Evolutionary conservation across 371 early-diverging fungal genomes (phyloP).

Genomic region (Syncephalastrum contaminatum): DNA sequence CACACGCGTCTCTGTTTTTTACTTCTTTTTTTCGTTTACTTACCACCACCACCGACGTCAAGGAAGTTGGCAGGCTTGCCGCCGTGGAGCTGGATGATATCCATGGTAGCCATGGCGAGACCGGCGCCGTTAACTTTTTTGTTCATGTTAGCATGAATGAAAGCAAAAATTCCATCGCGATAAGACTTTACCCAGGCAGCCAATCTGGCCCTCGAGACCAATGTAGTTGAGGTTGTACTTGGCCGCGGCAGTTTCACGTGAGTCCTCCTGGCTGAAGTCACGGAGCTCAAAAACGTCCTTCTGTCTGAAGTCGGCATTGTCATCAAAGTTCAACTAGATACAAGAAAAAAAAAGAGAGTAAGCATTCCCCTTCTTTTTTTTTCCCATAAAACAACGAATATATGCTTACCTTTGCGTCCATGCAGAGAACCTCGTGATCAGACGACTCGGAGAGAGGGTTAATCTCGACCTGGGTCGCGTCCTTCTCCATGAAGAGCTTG

Average conservation of each 20-base stretch:
- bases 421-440: conserved; percentile 71
- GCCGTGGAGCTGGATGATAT: conserved; percentile 98
- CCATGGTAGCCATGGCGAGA: conserved; percentile 99
- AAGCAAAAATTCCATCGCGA: not conserved
- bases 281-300: conserved; percentile 85
- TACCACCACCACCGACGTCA: conserved; percentile 93
- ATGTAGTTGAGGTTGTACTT: conserved; percentile 98
- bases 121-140: conserved; percentile 95
- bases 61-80: conserved; percentile 99
- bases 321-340: conserved; percentile 97
- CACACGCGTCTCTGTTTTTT: too few relatives aligned
- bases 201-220: conserved; percentile 92
- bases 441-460: conserved; percentile 95
- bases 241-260: conserved; percentile 96
- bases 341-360: conserved; percentile 72
- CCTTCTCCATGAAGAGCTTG: conserved; percentile 94
- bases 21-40: not conserved
- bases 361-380: not conserved
- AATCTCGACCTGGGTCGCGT: conserved; percentile 97
- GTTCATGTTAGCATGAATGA: too few relatives aligned
- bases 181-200: conserved; percentile 54
- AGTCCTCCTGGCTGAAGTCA: conserved; percentile 95
- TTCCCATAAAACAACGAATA: not conserved
- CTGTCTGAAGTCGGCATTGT: conserved; percentile 98
- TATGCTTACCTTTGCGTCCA: conserved; percentile 46